These are phyloP conservation scores for Cnidoscolus chayamansa DNA, from an alignment of 441 rosid genomes.

Conservation along the genomic window DNA sequence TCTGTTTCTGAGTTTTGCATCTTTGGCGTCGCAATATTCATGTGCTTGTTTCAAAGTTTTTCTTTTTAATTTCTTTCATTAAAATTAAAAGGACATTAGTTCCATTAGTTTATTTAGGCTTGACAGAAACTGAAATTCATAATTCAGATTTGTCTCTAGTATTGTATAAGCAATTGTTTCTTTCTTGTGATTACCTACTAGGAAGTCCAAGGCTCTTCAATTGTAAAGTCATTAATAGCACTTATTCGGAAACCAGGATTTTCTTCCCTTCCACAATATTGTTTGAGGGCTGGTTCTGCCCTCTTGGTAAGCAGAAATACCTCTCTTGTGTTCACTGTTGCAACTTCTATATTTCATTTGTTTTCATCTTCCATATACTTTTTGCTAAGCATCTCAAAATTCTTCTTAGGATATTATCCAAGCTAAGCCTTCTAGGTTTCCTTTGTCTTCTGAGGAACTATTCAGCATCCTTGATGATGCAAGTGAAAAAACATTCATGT, in stretches of 20 bases:
- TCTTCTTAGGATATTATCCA: constrained; percentile 76
- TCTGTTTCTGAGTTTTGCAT: neutral
- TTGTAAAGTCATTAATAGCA: constrained; percentile 55
- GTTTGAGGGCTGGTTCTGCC: constrained; percentile 70
- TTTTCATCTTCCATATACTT: neutral
- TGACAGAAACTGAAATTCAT: neutral
- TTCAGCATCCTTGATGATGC: constrained; percentile 90
- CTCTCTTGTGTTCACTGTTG: constrained; percentile 12
- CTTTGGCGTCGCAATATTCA: neutral
- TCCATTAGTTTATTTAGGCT: neutral
- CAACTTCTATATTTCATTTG: neutral
- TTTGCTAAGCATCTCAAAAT: constrained; percentile 19
- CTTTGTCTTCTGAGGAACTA: constrained; percentile 66
- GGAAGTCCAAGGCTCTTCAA: constrained; percentile 70
- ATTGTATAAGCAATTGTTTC: constrained; percentile 15
- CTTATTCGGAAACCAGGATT: constrained; percentile 61
- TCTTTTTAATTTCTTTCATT: neutral
- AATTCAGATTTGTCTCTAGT: neutral
- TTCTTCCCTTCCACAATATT: constrained; percentile 67
- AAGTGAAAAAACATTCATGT: constrained; percentile 84
- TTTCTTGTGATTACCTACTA: constrained; percentile 28
- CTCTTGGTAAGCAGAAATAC: constrained; percentile 58
- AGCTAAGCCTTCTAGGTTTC: constrained; percentile 59
- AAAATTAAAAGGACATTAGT: neutral
- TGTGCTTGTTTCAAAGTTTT: neutral